phyloP scores from a whole-genome alignment of 108 stramenopile species.

The Skeletonema grethae region DNA sequence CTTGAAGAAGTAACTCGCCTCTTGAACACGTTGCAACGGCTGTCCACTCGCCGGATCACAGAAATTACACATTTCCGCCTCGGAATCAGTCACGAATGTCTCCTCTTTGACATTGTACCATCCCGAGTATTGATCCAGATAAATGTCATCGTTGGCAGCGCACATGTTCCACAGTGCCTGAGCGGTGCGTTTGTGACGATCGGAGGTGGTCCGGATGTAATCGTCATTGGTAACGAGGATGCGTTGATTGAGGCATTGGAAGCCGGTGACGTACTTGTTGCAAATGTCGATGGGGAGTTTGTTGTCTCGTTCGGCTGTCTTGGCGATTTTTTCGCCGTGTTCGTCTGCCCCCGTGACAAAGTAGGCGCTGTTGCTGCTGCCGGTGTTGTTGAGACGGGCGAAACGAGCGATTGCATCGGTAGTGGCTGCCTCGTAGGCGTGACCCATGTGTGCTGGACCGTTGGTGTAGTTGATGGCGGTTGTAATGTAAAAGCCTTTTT shows the following conservation, averaged over 20 bases:
- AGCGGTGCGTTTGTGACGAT: conserved; percentile 86
- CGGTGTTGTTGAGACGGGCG: conserved; percentile 54
- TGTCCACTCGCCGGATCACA: conserved; percentile 87
- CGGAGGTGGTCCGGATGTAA: conserved; percentile 94
- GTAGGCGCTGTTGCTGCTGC: conserved; percentile 56
- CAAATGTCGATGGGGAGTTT: conserved; percentile 91
- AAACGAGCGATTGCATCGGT: conserved; percentile 93
- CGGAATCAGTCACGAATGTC: conserved; percentile 94
- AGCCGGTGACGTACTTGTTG: conserved; percentile 90
- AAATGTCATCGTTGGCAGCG: conserved; percentile 89
- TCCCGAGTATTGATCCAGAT: conserved; percentile 89
- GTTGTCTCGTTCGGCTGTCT: conserved; percentile 83
- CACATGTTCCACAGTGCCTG: conserved; percentile 90
- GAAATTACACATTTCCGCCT: conserved; percentile 88
- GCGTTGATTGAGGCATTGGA: conserved; percentile 91
- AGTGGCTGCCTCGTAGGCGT: conserved; percentile 96
- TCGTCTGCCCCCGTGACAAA: conserved; percentile 98
- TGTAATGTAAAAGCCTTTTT: conserved; percentile 87
- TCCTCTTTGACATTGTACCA: conserved; percentile 99
- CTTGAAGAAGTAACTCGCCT: conserved; percentile 98
- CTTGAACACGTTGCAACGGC: conserved; percentile 92
- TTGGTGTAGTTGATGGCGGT: conserved; percentile 99
- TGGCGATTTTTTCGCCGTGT: conserved; percentile 99
- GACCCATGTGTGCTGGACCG: conserved; percentile 98
- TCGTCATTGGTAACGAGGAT: conserved; percentile 93